phyloP scores from a whole-genome alignment of 1,284 basidiomycete species.

The Irpex sp. region DNA sequence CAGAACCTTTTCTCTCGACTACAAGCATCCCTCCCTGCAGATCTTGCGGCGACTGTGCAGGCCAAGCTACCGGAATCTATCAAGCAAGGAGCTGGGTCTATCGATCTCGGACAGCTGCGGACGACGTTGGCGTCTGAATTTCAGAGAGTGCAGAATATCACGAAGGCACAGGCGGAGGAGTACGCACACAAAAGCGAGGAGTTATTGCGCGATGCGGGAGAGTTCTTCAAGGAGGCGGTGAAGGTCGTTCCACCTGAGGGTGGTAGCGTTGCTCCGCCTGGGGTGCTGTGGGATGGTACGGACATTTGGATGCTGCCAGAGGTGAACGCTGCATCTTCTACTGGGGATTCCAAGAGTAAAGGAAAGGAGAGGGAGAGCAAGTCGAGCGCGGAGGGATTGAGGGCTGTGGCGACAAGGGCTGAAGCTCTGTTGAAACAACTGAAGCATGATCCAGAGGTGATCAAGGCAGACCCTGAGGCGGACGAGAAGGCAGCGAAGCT shows the following conservation, averaged over 20 bases:
- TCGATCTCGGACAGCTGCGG: constrained; percentile 67
- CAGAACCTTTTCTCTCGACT: constrained; percentile 64
- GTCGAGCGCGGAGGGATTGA: constrained; percentile 39
- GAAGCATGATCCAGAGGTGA: constrained; percentile 70
- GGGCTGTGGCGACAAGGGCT: constrained; percentile 68
- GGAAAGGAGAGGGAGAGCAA: constrained; percentile 34
- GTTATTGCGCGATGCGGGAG: constrained; percentile 68
- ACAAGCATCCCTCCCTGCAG: constrained; percentile 68
- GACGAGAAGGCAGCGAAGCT: constrained; percentile 53
- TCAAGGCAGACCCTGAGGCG: constrained; percentile 73
- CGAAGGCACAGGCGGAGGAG: constrained; percentile 76
- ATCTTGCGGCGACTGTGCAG: constrained; percentile 67
- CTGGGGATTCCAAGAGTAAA: constrained; percentile 36
- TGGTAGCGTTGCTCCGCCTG: constrained; percentile 29
- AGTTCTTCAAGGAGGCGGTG: constrained; percentile 80
- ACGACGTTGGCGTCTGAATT: constrained; percentile 67
- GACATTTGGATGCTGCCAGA: constrained; percentile 76
- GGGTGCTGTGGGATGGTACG: constrained; percentile 74
- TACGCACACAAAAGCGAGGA: constrained; percentile 79
- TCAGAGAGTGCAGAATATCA: constrained; percentile 68
- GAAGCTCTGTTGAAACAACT: constrained; percentile 76
- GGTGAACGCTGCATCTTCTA: constrained; percentile 22
- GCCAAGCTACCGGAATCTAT: constrained; percentile 64
- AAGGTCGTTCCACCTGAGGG: constrained; percentile 84
- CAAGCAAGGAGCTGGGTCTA: constrained; percentile 36